Base-by-base conservation (phyloP, 805 yeast species). In the Clavispora asparagi region DNA sequence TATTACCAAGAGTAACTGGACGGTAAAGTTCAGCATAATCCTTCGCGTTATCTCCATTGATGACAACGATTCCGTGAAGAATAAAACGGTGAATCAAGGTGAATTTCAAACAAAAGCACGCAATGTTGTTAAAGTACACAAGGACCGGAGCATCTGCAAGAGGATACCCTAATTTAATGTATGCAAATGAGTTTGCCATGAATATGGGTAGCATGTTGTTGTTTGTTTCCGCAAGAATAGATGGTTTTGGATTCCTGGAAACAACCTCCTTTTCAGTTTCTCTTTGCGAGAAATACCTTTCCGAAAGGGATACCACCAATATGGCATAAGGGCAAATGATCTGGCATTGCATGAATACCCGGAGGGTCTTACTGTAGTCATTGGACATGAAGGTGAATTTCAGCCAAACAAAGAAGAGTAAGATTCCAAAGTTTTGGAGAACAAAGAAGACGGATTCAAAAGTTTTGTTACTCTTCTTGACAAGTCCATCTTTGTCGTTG, bases 151-250 rank as follows among this genome's bases (percentile, higher is more conserved):
- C 43, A 8, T 30, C 46, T 28, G 44, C 32, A 32, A 55, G 50
- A 6, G 58, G 58, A 51, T 60, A 58, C 30, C 50, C 48, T 43
- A 55, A 42, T 39, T 60, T 62, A 9, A 65, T 53, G 19, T 53
- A 54, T n/a, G 63, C 45, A 49, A 66, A 68, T 19, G 71, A 65
- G 48, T 63, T 67, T 30, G 67, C 61, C 32, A 69, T 61, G 50
- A 68, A 57, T 10, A 67, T 54, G 1, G 73, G 71, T 40, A 68
- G 53, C 43, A 55, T 63, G 49, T 65, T 66, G 47, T 67, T 65
- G 54, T 69, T 69, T 23, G 60, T 54, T 25, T 59, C 67, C 23
- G 48, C 47, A 19, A 66, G 47, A 29, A 59, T 54, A 40, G 47
- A 40, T 36, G n/a, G 26, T 6, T 13, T 30, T 13, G 17, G 16